Conservation (phyloP, 192 early-diverging fungal species). For the Diversispora epigaea region DNA sequence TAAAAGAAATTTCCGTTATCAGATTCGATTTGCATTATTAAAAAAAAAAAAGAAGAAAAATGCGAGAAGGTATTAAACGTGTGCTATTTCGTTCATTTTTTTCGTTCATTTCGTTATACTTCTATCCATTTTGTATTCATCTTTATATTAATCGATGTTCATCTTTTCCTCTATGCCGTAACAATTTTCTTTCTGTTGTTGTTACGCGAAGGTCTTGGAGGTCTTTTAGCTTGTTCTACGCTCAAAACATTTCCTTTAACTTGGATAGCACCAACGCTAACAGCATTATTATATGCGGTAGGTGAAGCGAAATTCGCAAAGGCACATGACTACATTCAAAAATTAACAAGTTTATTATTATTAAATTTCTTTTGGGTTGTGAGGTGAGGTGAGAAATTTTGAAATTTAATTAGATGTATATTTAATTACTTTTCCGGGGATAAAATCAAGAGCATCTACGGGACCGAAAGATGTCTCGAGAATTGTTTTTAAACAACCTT, state of each 20-base stretch:
- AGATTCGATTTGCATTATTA: too few relatives aligned
- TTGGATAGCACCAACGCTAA: background rate
- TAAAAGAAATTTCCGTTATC: too few relatives aligned
- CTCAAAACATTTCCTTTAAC: constrained; percentile 2
- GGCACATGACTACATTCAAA: background rate
- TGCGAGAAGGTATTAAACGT: too few relatives aligned
- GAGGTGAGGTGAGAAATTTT: too few relatives aligned
- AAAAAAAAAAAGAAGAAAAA: too few relatives aligned
- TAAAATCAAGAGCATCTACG: background rate
- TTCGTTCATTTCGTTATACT: too few relatives aligned
- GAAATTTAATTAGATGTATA: too few relatives aligned
- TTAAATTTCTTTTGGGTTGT: background rate
- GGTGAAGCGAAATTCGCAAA: constrained; percentile 12
- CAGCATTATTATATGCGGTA: constrained; percentile 7
- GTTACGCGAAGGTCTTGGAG: background rate
- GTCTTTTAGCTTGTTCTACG: constrained; percentile 15
- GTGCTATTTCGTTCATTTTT: too few relatives aligned
- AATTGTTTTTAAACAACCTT: background rate
- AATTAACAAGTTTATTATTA: background rate
- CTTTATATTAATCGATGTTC: too few relatives aligned
- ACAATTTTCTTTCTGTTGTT: too few relatives aligned
- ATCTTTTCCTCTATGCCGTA: too few relatives aligned
- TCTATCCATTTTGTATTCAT: too few relatives aligned
- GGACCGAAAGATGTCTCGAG: constrained; percentile 8
- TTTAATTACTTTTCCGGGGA: constrained; percentile 1